A percentile compares a stretch with the other conserved stretches of the same genome.
Evolutionary conservation across 345 rosid species (phyloP).

Genomic region (Orychophragmus violaceus): DNA sequence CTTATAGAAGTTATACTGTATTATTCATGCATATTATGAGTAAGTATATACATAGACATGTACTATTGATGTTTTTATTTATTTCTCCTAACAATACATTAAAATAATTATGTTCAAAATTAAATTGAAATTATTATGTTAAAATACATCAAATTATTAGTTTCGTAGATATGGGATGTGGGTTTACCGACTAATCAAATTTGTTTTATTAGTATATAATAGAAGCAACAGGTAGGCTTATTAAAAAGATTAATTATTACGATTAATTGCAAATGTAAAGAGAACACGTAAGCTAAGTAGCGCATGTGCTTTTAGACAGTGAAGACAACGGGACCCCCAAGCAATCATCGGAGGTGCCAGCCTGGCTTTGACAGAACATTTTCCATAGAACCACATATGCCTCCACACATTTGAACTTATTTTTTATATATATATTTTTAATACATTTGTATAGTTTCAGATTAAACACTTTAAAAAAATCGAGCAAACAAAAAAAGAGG

Average conservation of each 20-base stretch:
- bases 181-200: background rate
- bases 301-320: constrained; percentile 33
- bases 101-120: too few species aligned
- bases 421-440: background rate
- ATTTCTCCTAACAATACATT: background rate
- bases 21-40: background rate
- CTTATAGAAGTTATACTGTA: too few species aligned
- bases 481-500: background rate
- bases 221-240: background rate
- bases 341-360: constrained; percentile 37
- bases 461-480: background rate
- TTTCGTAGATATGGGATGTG: background rate
- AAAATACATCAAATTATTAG: too few species aligned
- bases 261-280: constrained; percentile 11
- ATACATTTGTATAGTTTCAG: background rate
- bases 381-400: constrained; percentile 17
- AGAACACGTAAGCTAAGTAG: constrained; percentile 27
- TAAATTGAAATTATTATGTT: too few species aligned
- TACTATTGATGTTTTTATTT: background rate
- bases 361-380: constrained; percentile 31
- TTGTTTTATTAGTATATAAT: background rate
- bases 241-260: background rate
- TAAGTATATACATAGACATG: background rate
- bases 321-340: constrained; percentile 29
- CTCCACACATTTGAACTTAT: constrained; percentile 14